Percentiles rank a stretch among this genome's conserved stretches.
Evolutionary conservation across 1,284 basidiomycete species (phyloP).

Genomic region (Sanghuangporus sanghuang): DNA sequence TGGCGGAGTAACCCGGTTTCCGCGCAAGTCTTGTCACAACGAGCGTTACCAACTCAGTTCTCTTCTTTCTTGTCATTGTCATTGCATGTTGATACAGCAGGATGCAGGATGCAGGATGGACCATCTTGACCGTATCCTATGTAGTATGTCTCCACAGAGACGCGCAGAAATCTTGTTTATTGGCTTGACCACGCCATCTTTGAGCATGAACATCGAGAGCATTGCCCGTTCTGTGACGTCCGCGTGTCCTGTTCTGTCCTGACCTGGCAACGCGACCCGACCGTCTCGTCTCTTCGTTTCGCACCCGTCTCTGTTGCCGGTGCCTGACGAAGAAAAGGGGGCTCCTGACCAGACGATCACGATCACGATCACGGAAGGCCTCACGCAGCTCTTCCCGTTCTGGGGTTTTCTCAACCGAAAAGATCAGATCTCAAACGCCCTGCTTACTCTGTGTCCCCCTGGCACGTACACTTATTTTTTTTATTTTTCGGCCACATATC

Average conservation of each 20-base stretch:
- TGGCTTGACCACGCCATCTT: not conserved
- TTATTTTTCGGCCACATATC: slow-evolving; percentile 6
- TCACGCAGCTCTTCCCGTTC: not conserved
- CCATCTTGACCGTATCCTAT: not conserved
- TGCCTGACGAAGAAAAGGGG: slow-evolving; percentile 15
- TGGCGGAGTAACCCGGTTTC: not conserved
- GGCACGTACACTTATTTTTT: not conserved
- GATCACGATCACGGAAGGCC: not conserved
- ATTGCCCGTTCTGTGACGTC: not conserved
- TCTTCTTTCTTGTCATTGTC: not conserved
- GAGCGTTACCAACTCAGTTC: not conserved
- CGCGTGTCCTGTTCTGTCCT: too few relatives aligned
- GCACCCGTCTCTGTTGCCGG: not conserved
- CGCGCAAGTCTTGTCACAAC: not conserved
- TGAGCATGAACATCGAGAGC: not conserved
- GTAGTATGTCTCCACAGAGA: slow-evolving; percentile 2
- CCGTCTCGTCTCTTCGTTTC: not conserved
- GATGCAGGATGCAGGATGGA: not conserved
- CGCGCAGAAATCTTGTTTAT: not conserved
- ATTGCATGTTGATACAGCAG: not conserved
- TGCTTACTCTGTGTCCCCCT: not conserved
- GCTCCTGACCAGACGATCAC: not conserved
- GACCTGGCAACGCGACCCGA: not conserved
- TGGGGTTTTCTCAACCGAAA: not conserved
- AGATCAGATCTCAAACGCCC: slow-evolving; percentile 7